phyloP scores from a whole-genome alignment of 2,329 filamentous ascomycete species.

The Fonsecaea pugnacius region DNA sequence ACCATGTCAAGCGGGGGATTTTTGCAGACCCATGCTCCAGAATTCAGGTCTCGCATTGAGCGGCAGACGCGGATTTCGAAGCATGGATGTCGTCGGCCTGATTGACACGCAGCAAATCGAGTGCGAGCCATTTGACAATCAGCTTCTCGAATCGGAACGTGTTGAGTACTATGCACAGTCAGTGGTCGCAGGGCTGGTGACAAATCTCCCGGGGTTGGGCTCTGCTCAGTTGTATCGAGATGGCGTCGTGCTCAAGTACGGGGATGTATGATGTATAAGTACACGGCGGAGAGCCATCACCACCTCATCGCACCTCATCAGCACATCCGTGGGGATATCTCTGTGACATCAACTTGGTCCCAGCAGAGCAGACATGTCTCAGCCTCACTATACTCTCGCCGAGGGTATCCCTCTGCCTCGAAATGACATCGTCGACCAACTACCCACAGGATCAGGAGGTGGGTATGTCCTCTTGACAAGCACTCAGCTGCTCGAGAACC shows the following conservation, averaged over 20 bases:
- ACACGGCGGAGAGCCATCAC: neutral
- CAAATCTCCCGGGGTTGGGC: neutral
- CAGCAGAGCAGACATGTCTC: neutral
- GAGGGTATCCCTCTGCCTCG: conserved; percentile 20
- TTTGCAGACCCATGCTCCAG: neutral
- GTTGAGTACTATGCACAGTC: neutral
- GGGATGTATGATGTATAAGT: neutral
- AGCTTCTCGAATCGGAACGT: neutral
- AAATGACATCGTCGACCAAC: conserved; percentile 22
- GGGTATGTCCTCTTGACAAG: conserved; percentile 58
- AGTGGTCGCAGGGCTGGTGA: neutral
- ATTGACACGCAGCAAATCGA: neutral
- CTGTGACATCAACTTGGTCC: neutral
- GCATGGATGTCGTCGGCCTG: neutral
- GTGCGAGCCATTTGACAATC: neutral
- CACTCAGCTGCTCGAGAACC: conserved; percentile 62
- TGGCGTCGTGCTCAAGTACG: neutral
- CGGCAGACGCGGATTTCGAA: neutral
- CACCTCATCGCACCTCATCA: neutral
- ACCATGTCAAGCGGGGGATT: neutral
- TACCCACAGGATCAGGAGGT: conserved; percentile 32
- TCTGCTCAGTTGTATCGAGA: neutral
- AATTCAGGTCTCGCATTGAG: neutral
- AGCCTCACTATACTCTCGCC: conserved; percentile 25
- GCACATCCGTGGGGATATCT: neutral